Evolutionary conservation across 2,329 filamentous ascomycete species (phyloP).

Genomic region (Talaromyces sp.): DNA sequence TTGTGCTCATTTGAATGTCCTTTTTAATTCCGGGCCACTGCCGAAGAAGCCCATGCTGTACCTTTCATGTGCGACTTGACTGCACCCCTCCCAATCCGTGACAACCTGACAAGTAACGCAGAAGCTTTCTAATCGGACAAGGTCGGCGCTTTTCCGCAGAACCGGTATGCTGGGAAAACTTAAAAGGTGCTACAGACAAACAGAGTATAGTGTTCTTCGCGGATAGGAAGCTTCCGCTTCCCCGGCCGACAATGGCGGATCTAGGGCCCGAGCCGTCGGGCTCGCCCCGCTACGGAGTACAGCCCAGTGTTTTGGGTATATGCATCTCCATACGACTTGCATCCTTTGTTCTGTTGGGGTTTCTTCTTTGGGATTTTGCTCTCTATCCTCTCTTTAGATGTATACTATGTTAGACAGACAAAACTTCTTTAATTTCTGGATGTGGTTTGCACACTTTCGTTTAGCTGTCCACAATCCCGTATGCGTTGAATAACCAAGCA

Average conservation of each 20-base stretch:
- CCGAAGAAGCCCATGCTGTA: neutral
- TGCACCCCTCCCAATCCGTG: neutral
- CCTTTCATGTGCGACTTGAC: neutral
- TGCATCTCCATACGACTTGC: neutral
- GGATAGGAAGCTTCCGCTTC: neutral
- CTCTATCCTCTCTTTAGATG: neutral
- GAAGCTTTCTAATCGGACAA: neutral
- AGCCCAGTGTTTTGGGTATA: neutral
- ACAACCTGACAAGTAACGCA: neutral
- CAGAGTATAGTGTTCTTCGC: neutral
- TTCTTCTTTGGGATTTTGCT: neutral
- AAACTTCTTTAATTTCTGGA: neutral
- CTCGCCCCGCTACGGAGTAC: neutral
- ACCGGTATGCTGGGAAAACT: neutral
- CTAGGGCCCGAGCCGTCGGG: conserved; percentile 9
- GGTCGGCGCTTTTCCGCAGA: neutral
- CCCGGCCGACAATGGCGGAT: neutral
- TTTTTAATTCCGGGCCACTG: too few relatives aligned
- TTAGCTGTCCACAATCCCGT: too few relatives aligned
- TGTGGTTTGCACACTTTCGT: neutral
- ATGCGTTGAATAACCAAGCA: neutral
- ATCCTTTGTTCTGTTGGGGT: neutral
- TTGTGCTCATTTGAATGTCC: neutral
- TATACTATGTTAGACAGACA: neutral
- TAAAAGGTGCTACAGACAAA: neutral